Evolutionary conservation across 257 asterid species (phyloP), one percentile per base, ranked within the genome.

Genomic region (Jacaranda mimosifolia): DNA sequence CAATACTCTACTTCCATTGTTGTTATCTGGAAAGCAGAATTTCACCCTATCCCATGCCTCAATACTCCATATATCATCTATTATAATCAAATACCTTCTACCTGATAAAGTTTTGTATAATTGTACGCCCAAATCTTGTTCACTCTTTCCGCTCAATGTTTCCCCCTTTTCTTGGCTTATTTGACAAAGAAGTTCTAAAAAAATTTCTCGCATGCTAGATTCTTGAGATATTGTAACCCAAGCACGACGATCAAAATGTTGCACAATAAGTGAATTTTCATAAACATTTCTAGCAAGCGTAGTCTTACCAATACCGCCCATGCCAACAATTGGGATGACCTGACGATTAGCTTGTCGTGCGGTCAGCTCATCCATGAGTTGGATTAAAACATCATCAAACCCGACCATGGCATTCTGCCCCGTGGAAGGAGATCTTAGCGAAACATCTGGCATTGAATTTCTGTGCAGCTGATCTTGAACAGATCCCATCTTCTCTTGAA

Each of bases 221-320:
- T 64, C 64, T 45, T 72, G 79, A n/a, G 83, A 55, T 12, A 79
- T n/a, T 4, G 75, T 66, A 15, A 40, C 43, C 83, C 79, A 73
- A 18, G 64, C 53, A 6, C 17, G 17, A 36, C 66, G 2, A 5
- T 57, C 49, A 67, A 73, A 79, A 3, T 59, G 36, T 7, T 57
- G 4, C 26, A 3, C 12, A 15, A 57, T n/a, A 19, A 36, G 7
- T 7, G n/a, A 14, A 0, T 66, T 9, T 35, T 46, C 38, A 56
- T 14, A 56, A 76, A 43, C 57, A 65, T 9, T 15, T 55, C 35
- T 32, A 11, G 73, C 80, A 26, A 68, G 80, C 12, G 68, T 66
- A 21, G 67, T 75, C 74, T 65, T 75, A 55, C 73, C 74, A 53
- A 65, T 51, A 1, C 80, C 80, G 6, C 68, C 74, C 74, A 65